Conservation (phyloP, 2,329 filamentous ascomycete species). For the Colletotrichum destructivum region DNA sequence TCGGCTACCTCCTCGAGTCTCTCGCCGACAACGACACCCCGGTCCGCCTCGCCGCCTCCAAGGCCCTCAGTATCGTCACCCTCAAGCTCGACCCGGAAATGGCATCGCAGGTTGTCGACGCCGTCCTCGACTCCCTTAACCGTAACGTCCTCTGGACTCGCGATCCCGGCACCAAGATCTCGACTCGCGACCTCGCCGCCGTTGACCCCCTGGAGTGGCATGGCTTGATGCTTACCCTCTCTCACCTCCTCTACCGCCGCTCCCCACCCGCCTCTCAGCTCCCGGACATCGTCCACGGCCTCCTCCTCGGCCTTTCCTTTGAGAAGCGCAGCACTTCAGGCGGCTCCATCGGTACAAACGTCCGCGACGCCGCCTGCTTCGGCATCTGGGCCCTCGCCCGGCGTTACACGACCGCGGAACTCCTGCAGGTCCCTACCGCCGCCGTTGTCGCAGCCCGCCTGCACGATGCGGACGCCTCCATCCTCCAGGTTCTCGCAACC, state of each 20-base stretch:
- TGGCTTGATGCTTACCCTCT: constrained; percentile 88
- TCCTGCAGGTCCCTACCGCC: constrained; percentile 73
- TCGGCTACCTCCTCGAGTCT: constrained; percentile 84
- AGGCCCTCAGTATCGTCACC: constrained; percentile 89
- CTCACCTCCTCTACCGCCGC: constrained; percentile 87
- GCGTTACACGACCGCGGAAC: constrained; percentile 85
- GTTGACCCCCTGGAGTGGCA: constrained; percentile 93
- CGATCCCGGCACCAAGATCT: constrained; percentile 51
- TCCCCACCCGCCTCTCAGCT: constrained; percentile 82
- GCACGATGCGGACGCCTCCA: constrained; percentile 58
- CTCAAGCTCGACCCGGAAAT: constrained; percentile 84
- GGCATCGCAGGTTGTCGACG: constrained; percentile 89
- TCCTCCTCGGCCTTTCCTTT: constrained; percentile 87
- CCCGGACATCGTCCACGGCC: constrained; percentile 80
- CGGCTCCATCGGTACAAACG: constrained; percentile 88
- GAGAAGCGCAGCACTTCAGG: constrained; percentile 90
- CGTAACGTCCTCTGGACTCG: constrained; percentile 70
- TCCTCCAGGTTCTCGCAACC: constrained; percentile 84
- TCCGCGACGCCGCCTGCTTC: constrained; percentile 95
- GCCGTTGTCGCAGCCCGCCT: constrained; percentile 59
- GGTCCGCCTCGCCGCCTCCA: constrained; percentile 91
- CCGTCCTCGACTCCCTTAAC: constrained; percentile 80
- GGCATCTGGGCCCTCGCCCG: constrained; percentile 94
- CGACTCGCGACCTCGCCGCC: constrained; percentile 74
- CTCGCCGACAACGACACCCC: constrained; percentile 92